These are phyloP conservation scores for Pouteria glomerata DNA, from an alignment of 148 eudicot genomes.

Conservation along the genomic window DNA sequence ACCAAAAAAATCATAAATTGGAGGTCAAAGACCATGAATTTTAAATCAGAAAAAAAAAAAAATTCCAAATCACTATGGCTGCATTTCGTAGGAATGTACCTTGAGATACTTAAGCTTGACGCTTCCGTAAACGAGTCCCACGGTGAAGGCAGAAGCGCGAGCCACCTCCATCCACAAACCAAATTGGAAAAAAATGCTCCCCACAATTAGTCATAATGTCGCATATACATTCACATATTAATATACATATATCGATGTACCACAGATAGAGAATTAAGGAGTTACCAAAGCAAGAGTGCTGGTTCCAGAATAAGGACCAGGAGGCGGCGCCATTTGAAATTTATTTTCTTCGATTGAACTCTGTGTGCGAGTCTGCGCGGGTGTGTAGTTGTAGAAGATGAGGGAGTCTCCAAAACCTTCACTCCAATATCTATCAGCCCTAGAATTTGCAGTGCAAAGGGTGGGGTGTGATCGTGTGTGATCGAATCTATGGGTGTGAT, in stretches of 20 bases:
- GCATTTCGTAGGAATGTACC: no score
- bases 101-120: slow-evolving; percentile 22
- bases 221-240: no score
- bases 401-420: background rate
- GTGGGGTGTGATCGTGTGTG: background rate
- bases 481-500: background rate
- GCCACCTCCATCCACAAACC: slow-evolving; percentile 6
- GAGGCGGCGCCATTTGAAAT: slow-evolving; percentile 49
- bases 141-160: slow-evolving; percentile 16
- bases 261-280: no score
- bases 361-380: background rate
- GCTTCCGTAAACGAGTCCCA: slow-evolving; percentile 15
- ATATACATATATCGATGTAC: no score
- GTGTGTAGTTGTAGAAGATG: background rate
- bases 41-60: no score
- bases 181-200: background rate
- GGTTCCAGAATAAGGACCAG: slow-evolving; percentile 73
- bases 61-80: no score
- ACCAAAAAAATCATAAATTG: no score
- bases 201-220: background rate
- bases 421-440: background rate
- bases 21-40: no score
- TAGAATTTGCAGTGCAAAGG: background rate
- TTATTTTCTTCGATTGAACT: background rate
- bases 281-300: slow-evolving; percentile 73